Evolutionary conservation across 2,329 filamentous ascomycete species (phyloP).

Genomic region (Alternaria gaisen): DNA sequence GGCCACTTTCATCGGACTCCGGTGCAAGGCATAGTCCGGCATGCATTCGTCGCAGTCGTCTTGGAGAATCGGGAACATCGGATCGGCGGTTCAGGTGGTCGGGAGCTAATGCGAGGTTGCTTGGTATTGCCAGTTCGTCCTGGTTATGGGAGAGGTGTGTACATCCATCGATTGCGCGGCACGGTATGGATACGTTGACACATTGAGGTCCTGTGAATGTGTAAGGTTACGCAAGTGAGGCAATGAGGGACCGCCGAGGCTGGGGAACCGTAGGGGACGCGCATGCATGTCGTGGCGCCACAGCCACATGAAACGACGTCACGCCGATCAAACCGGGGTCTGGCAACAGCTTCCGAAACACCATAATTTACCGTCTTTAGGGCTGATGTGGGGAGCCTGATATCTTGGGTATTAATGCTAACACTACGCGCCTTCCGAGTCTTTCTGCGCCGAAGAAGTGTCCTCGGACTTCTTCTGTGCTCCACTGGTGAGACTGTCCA

Average conservation of each 20-base stretch:
- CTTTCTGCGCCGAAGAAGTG: background rate
- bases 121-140: constrained; percentile 32
- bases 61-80: constrained; percentile 50
- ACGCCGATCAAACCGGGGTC: constrained; percentile 27
- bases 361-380: background rate
- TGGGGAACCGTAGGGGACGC: constrained; percentile 23
- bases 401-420: constrained; percentile 13
- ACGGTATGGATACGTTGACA: constrained; percentile 20
- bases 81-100: constrained; percentile 16
- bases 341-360: constrained; percentile 2
- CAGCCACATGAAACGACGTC: constrained; percentile 34
- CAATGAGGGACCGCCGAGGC: constrained; percentile 11
- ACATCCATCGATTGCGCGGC: constrained; percentile 37
- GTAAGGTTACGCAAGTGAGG: constrained; percentile 15
- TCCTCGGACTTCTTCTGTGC: background rate
- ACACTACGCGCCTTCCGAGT: constrained; percentile 10
- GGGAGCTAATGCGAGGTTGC: constrained; percentile 16
- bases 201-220: constrained; percentile 8
- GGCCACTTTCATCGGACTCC: constrained; percentile 60
- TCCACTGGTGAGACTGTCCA: constrained; percentile 12
- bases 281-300: constrained; percentile 25
- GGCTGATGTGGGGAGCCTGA: background rate
- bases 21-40: constrained; percentile 58
- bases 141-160: constrained; percentile 23
- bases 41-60: constrained; percentile 66